phyloP scores from a whole-genome alignment of 2,329 filamentous ascomycete species.

The Harringtonia lauricola region DNA sequence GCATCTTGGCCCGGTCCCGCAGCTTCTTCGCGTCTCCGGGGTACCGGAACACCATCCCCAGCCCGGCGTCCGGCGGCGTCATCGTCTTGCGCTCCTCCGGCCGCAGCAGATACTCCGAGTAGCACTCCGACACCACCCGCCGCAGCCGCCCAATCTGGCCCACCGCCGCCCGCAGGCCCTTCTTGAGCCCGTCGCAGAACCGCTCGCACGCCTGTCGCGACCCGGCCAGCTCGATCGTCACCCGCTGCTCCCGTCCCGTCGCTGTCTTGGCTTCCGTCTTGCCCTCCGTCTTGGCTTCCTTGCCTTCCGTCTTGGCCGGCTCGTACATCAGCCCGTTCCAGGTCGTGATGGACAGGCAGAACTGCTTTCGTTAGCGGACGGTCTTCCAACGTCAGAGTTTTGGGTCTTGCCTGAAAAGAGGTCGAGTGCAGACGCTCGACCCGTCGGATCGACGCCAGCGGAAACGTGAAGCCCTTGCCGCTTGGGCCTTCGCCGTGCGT shows the following conservation, averaged over 20 bases:
- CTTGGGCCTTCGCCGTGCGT: conserved; percentile 87
- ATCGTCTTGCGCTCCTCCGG: conserved; percentile 52
- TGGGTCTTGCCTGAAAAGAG: conserved; percentile 52
- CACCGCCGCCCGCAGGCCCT: conserved; percentile 74
- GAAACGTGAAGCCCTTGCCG: conserved; percentile 91
- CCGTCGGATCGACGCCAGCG: conserved; percentile 78
- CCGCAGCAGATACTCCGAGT: conserved; percentile 73
- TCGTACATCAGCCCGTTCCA: conserved; percentile 68
- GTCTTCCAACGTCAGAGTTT: not conserved
- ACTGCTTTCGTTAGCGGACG: conserved; percentile 33
- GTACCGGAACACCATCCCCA: conserved; percentile 88
- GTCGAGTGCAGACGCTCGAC: conserved; percentile 91
- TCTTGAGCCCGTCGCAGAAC: conserved; percentile 93
- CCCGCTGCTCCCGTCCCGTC: conserved; percentile 55
- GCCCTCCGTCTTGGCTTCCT: conserved; percentile 28
- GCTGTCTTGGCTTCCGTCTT: conserved; percentile 14
- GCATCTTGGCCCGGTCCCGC: conserved; percentile 91
- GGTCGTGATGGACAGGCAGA: conserved; percentile 86
- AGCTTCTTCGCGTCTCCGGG: conserved; percentile 91
- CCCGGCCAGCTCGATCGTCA: conserved; percentile 84
- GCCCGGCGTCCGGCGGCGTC: conserved; percentile 76
- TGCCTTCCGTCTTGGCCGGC: conserved; percentile 38
- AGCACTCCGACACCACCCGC: conserved; percentile 70
- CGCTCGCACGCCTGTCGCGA: conserved; percentile 82
- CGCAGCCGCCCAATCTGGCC: conserved; percentile 80